phyloP scores from a whole-genome alignment of 352 stramenopile species.

The Phytophthora pini region DNA sequence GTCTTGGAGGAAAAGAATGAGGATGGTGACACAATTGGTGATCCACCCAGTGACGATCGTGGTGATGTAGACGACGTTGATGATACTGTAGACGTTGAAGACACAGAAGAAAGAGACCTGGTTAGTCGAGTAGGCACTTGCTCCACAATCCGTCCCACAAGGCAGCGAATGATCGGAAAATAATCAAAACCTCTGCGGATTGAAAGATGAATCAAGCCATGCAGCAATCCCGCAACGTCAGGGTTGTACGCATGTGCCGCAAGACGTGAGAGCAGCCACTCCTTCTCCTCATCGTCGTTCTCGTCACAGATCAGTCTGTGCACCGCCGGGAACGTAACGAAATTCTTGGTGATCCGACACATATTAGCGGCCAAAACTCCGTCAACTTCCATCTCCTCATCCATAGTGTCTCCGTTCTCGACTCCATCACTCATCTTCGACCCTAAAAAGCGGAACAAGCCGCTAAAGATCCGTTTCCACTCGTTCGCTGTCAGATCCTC shows the following conservation, averaged over 20 bases:
- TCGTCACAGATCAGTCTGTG: conserved; percentile 60
- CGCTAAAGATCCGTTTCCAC: conserved; percentile 78
- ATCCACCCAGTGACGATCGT: conserved; percentile 33
- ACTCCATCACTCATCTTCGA: conserved; percentile 8
- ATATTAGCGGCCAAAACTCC: conserved; percentile 70
- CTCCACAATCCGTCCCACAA: conserved; percentile 62
- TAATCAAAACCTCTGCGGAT: conserved; percentile 50
- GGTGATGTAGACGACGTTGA: conserved; percentile 48
- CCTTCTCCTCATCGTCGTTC: conserved; percentile 33
- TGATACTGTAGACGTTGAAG: conserved; percentile 52
- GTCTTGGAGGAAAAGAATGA: conserved; percentile 36
- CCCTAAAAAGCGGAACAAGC: conserved; percentile 69
- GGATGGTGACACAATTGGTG: conserved; percentile 29
- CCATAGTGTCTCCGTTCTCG: conserved; percentile 8
- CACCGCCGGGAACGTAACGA: conserved; percentile 70
- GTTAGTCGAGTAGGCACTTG: conserved; percentile 37
- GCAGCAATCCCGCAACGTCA: conserved; percentile 64
- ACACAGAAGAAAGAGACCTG: conserved; percentile 42
- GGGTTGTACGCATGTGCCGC: conserved; percentile 65
- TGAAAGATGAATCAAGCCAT: conserved; percentile 72
- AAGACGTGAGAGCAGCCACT: conserved; percentile 59
- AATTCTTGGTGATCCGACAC: conserved; percentile 75
- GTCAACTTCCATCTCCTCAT: conserved; percentile 55
- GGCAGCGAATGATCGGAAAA: conserved; percentile 56
- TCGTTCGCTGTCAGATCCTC: conserved; percentile 69